Percentiles rank a stretch among this genome's conserved stretches.
Conservation (phyloP, 495 filamentous ascomycete species). For the Tricharina praecox region DNA sequence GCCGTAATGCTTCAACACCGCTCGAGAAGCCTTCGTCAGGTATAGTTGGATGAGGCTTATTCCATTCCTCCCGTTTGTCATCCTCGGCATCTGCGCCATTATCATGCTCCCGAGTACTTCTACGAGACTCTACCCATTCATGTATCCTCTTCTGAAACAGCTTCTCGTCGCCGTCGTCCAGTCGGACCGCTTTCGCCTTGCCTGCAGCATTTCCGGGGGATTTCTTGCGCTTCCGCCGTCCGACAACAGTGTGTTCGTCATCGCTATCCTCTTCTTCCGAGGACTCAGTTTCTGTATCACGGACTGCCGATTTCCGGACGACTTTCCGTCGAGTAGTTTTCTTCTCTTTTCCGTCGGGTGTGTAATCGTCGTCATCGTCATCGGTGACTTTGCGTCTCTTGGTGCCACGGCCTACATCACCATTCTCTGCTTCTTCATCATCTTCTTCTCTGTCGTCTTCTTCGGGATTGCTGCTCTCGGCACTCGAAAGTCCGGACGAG, state of each 20-base stretch:
- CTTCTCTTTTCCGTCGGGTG: too few species aligned
- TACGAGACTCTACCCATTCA: constrained; percentile 55
- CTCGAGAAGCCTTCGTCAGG: constrained; percentile 54
- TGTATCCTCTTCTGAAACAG: constrained; percentile 62
- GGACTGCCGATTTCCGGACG: too few species aligned
- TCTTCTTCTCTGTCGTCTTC: constrained; percentile 5
- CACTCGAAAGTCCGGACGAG: constrained; percentile 6
- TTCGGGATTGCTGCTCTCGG: constrained; percentile 7
- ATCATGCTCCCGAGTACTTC: constrained; percentile 40
- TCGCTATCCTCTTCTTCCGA: not conserved
- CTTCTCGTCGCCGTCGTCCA: constrained; percentile 84
- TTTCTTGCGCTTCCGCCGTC: constrained; percentile 30
- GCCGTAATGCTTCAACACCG: constrained; percentile 48
- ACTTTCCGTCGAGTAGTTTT: too few species aligned
- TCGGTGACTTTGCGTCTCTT: constrained; percentile 25
- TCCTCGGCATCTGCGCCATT: constrained; percentile 24
- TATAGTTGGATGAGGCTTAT: constrained; percentile 64
- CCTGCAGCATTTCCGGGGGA: constrained; percentile 26
- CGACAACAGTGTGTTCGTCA: constrained; percentile 21
- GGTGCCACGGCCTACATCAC: constrained; percentile 12
- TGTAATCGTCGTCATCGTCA: constrained; percentile 33
- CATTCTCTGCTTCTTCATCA: too few species aligned
- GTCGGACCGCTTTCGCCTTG: constrained; percentile 23
- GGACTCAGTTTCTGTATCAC: not conserved
- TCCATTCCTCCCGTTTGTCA: constrained; percentile 54